A percentile compares a stretch with the other conserved stretches of the same genome.
Evolutionary conservation across 495 filamentous ascomycete genomes (phyloP).

Genomic region (Penicillium turbatum): DNA sequence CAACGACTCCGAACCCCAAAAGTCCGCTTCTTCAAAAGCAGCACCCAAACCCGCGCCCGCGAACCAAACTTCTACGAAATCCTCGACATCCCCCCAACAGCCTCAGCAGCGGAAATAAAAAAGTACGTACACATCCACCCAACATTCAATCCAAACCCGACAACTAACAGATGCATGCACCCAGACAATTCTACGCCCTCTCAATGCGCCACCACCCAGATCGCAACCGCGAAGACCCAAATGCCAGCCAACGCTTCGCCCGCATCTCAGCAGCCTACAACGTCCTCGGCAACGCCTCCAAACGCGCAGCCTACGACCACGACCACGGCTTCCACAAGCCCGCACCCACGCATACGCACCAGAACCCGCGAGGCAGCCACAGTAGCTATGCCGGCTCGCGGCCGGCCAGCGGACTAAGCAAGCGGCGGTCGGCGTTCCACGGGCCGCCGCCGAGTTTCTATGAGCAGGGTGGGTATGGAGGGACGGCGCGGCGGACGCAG

Average conservation of each 20-base stretch:
- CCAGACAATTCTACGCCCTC: conserved; percentile 77
- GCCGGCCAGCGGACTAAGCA: conserved; percentile 73
- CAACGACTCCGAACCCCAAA: not conserved
- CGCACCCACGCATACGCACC: conserved; percentile 40
- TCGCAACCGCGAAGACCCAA: conserved; percentile 72
- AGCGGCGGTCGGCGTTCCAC: conserved; percentile 65
- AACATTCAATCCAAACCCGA: not conserved
- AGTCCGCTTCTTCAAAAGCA: conserved; percentile 41
- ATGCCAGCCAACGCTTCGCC: conserved; percentile 74
- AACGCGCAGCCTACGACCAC: conserved; percentile 75
- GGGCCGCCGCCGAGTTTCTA: conserved; percentile 92
- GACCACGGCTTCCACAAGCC: conserved; percentile 45
- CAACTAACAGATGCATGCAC: conserved; percentile 5
- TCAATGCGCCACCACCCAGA: conserved; percentile 94
- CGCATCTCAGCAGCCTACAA: conserved; percentile 83
- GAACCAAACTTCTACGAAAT: conserved; percentile 72
- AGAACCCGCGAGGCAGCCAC: conserved; percentile 38
- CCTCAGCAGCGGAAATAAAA: conserved; percentile 75
- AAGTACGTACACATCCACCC: conserved; percentile 49
- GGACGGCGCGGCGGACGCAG: conserved; percentile 17
- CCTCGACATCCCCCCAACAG: conserved; percentile 65
- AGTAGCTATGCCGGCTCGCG: conserved; percentile 58
- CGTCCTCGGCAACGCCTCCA: conserved; percentile 62
- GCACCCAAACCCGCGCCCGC: conserved; percentile 25
- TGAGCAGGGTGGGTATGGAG: conserved; percentile 60